phyloP scores from a whole-genome alignment of 441 rosid genomes.

The Corymbia calophylla region DNA sequence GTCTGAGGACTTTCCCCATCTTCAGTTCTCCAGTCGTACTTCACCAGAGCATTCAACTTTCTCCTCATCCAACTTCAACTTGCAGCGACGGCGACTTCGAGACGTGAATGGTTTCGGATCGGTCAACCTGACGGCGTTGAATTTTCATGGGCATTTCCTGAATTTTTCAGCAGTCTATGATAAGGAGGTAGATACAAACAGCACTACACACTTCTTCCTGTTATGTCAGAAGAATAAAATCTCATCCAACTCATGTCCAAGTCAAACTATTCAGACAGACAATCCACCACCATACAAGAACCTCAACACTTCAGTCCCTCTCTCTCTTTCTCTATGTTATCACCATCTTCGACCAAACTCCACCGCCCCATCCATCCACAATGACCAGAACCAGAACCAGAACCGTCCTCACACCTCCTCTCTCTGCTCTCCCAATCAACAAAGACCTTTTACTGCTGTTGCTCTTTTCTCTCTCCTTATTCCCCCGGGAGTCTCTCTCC shows the following conservation, averaged over 20 bases:
- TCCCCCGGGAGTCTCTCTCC: not conserved
- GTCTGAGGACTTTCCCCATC: not conserved
- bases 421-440: not conserved
- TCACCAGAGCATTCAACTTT: not conserved
- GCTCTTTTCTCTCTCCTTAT: not conserved
- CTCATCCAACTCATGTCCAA: not conserved
- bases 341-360: not conserved
- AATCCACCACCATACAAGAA: not conserved
- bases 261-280: not conserved
- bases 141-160: not conserved
- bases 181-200: not conserved
- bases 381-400: slow-evolving; percentile 2
- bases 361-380: not conserved
- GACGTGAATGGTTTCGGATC: too few relatives aligned
- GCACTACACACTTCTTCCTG: not conserved
- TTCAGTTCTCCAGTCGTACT: not conserved
- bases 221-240: not conserved
- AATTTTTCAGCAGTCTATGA: slow-evolving; percentile 16
- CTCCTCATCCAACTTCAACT: not conserved
- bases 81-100: not conserved
- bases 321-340: not conserved
- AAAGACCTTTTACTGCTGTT: not conserved
- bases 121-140: slow-evolving; percentile 8
- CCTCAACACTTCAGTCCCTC: not conserved
- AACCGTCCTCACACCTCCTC: not conserved